Base-by-base conservation (phyloP, 768 basidiomycete genomes). In the Chalciporus piperatus region DNA sequence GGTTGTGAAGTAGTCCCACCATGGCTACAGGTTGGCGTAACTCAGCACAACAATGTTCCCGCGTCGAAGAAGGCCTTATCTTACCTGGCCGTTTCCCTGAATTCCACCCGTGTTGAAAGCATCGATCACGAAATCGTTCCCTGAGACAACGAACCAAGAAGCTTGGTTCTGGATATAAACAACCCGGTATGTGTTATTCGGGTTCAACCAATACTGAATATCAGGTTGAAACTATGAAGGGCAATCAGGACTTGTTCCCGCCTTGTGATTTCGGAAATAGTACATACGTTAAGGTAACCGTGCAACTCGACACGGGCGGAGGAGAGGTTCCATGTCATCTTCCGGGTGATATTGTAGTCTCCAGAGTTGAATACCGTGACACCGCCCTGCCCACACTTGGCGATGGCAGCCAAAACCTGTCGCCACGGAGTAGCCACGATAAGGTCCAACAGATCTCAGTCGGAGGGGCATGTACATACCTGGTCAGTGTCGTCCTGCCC, bases 81-180 rank as follows among this genome's bases (percentile, higher is more conserved):
- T 32, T 10, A 12, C 30, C 30, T 37, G 35, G 6, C 35, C 35
- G 35, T 37, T 37, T 5, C 35, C 35, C 8, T 37, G 35, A 37
- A 37, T 37, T 9, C 35, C 35, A 9, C 35, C 35, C n/a, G 30
- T 17, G 30, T 17, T 50, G 48, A 83, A 78, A 3, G 75, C 82
- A 59, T 83, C 77, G 53, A 83, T 73, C 14, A 68, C 69, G 51
- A 83, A 83, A 66, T 82, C 73, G 27, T 67, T 66, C 3, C 81
- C 82, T 4, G 80, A 80, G 32, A 84, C 69, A 45, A 83, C 77
- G 57, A 84, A 84, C 80, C 81, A 83, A 6, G 82, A 83, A 2
- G 82, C 79, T 70, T 84, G 83, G 56, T 68, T 38, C 69, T 83
- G 82, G 49, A 84, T 80, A 61, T 80, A 82, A 22, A 83, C 77